These are phyloP conservation scores for Phytophthora hibernalis DNA, from an alignment of 352 stramenopile genomes.

Conservation along the genomic window DNA sequence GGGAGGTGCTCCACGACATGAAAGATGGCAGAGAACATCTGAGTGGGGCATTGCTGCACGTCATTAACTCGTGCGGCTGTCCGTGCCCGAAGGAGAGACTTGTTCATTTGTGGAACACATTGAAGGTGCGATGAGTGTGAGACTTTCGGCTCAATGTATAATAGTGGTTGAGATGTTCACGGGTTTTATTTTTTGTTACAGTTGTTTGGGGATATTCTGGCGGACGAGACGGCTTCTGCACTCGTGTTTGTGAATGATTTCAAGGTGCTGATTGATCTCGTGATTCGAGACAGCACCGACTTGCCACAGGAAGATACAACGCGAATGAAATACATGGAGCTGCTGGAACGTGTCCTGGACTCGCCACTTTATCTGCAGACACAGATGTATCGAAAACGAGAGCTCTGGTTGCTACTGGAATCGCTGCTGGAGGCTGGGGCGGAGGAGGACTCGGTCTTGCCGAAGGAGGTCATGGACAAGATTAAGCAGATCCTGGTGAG, in stretches of 20 bases:
- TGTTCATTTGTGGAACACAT: conserved; percentile 55
- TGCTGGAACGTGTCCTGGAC: conserved; percentile 54
- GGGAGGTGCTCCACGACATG: conserved; percentile 53
- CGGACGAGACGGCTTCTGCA: conserved; percentile 45
- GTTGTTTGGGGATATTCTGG: conserved; percentile 67
- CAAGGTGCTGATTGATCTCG: conserved; percentile 74
- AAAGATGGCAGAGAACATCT: conserved; percentile 70
- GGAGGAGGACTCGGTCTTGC: conserved; percentile 50
- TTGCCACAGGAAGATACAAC: conserved; percentile 57
- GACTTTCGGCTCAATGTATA: not conserved
- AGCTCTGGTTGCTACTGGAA: conserved; percentile 59
- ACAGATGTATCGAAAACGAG: conserved; percentile 64
- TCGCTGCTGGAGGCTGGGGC: conserved; percentile 50
- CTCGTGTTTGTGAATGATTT: conserved; percentile 81
- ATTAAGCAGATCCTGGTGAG: conserved; percentile 59
- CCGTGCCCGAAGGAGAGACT: conserved; percentile 50
- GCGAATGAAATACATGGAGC: conserved; percentile 50
- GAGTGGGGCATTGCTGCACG: conserved; percentile 71
- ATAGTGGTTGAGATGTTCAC: not conserved
- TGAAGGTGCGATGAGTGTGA: conserved; percentile 46
- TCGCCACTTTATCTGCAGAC: conserved; percentile 57
- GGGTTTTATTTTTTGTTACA: conserved; percentile 26
- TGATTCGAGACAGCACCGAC: conserved; percentile 71
- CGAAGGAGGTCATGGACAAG: conserved; percentile 36
- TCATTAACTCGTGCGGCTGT: conserved; percentile 85